Evolutionary conservation across 371 early-diverging fungal genomes (phyloP), one percentile per base, ranked within the genome.

Genomic region (Smittium culicis): DNA sequence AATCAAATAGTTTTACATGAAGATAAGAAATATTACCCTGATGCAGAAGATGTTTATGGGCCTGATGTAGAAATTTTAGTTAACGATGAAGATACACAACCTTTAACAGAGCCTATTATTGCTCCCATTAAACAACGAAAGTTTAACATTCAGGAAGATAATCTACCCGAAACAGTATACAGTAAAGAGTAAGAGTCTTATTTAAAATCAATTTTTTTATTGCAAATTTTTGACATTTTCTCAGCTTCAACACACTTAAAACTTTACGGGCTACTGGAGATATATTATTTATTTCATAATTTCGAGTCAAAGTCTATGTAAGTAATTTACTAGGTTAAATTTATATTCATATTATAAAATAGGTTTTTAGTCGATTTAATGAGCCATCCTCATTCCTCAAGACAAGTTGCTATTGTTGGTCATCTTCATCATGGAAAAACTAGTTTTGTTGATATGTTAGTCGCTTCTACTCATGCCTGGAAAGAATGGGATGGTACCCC

Each of bases 371-470:
- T 90, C 33, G 93, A 93, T 73, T 80, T 96, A 65, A 84, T 88
- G 81, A 83, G 82, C 8, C 84, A 85, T 72, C 93, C 93, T 2
- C 84, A 86, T 29, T 81, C 90, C 58, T 79, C 88, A 30, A 86
- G 97, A 68, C 96, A 95, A 69, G 78, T 98, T 63, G 91, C 90
- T 14, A 70, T 98, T 61, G 88, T 91, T 1, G 99, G 99, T 28
- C 94, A 95, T 78, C 81, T 98, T 68, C 97, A 96, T 70, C 96
- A 96, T 73, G 99, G 99, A 66, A 98, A 98, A 71, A 93, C 96
- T 0, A 82, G 93, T 0, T 85, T 98, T 67, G 81, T 95, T 35
- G 98, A 97, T 71, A 85, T 91, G 83, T 85, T 98, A 27, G 88
- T 96, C 24, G 81, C 86, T 24, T 84, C 91, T 72, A 93, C 95